Evolutionary conservation across 2,329 filamentous ascomycete genomes (phyloP), one percentile per base, ranked within the genome.

Genomic region (Phialemonium atrogriseum): DNA sequence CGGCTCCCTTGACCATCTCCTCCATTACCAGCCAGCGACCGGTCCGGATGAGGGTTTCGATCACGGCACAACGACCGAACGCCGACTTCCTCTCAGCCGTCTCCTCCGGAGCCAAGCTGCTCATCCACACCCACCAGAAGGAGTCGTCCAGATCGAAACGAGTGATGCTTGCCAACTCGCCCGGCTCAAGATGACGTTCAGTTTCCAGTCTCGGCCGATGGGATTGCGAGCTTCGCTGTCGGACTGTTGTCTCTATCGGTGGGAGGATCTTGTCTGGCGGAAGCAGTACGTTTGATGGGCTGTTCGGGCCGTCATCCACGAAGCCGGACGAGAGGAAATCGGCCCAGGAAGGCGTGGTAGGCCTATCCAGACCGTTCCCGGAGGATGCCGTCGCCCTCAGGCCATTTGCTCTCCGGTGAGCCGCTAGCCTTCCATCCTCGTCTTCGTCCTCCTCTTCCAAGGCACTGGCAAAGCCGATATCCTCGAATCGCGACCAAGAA

Each of bases 51-150:
- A 74, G 68, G 0, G 91, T 96, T 56, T 98, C 91, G 27, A 96
- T 73, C 23, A 98, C 70, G 13, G 91, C 86, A 50, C 91, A 98
- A 41, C 91, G 75, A 22, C 91, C 91, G 54, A 98, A 98, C 1
- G 88, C 86, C 5, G 88, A 81, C 54, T 98, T 98, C 38, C 91
- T 77, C 27, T 80, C 72, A 0, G 77, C 59, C 0, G 88, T 84
- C 60, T 98, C 91, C 49, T 98, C 91, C 1, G 79, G 83, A 2
- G 89, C 87, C 48, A 98, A 64, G 66, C 89, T 96, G 46, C 78
- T 93, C 70, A 98, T 96, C 91, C 91, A 98, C 4, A 96, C 91
- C 89, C 91, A 96, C 91, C 91, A 98, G 56, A 98, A 98, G 2
- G 87, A 82, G 54, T 96, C 89, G 47, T 98, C 91, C 5, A 98